phyloP scores from a whole-genome alignment of 768 basidiomycete genomes.

The Rhodocollybia butyracea region DNA sequence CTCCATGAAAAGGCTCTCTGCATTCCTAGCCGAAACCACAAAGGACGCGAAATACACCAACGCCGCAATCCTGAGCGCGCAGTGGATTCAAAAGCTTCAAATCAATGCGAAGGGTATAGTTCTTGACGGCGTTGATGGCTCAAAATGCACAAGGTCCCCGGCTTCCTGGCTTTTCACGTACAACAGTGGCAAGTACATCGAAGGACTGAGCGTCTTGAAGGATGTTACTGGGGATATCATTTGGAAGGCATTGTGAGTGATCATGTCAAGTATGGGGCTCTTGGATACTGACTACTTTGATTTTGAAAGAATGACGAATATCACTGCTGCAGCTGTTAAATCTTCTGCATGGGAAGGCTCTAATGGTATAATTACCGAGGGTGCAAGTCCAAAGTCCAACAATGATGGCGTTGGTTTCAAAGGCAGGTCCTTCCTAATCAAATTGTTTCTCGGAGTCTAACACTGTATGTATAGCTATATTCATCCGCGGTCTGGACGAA shows the following conservation, averaged over 20 bases:
- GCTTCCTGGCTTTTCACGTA: conserved; percentile 49
- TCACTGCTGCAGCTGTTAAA: conserved; percentile 38
- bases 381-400: conserved; percentile 32
- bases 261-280: not conserved
- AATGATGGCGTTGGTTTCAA: conserved; percentile 53
- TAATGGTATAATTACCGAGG: conserved; percentile 54
- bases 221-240: conserved; percentile 37
- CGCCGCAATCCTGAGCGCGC: conserved; percentile 43
- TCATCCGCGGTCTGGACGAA: conserved; percentile 46
- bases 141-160: conserved; percentile 45
- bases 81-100: conserved; percentile 47
- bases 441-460: not conserved
- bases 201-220: conserved; percentile 44
- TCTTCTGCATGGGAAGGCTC: conserved; percentile 41
- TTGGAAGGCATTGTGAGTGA: conserved; percentile 39
- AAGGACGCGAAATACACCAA: conserved; percentile 39
- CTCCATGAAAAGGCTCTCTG: conserved; percentile 35
- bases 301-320: conserved; percentile 30
- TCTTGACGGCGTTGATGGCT: conserved; percentile 44
- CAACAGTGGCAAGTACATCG: conserved; percentile 52
- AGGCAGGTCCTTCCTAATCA: conserved; percentile 25
- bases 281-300: conserved; percentile 12
- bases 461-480: conserved; percentile 28
- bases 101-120: conserved; percentile 38
- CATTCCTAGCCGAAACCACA: conserved; percentile 45